These are phyloP conservation scores for Eucalyptus melliodora DNA, from an alignment of 345 rosid genomes.

Conservation along the genomic window DNA sequence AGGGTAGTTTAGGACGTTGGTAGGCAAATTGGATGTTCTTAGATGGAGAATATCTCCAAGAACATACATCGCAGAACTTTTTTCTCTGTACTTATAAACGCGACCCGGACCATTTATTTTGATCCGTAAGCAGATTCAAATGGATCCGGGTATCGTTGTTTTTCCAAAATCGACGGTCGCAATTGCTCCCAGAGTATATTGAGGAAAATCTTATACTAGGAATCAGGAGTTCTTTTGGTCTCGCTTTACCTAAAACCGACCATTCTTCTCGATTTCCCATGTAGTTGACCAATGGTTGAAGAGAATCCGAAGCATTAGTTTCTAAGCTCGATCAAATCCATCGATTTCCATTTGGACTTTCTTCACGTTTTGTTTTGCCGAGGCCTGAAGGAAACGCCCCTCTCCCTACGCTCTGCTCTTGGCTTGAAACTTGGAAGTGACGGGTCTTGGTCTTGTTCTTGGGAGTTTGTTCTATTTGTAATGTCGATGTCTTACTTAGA, in stretches of 20 bases:
- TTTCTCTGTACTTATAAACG: background rate
- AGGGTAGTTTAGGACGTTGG: background rate
- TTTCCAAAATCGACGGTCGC: background rate
- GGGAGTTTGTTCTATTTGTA: background rate
- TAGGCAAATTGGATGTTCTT: background rate
- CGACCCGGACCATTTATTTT: background rate
- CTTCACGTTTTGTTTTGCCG: background rate
- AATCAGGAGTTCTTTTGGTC: background rate
- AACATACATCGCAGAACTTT: background rate
- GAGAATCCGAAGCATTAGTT: background rate
- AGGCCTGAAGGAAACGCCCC: background rate
- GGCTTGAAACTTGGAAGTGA: background rate
- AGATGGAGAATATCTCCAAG: background rate
- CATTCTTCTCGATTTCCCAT: background rate
- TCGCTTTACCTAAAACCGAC: background rate
- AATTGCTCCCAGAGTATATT: background rate
- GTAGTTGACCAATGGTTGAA: background rate
- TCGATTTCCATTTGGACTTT: background rate
- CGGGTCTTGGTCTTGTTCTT: background rate
- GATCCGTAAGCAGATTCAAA: background rate
- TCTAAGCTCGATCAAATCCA: background rate
- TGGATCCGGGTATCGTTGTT: background rate
- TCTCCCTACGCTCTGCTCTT: background rate
- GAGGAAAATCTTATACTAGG: background rate
- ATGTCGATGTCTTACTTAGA: background rate